A percentile compares a stretch with the other conserved stretches of the same genome.
Evolutionary conservation across 345 rosid species (phyloP).

Genomic region (Bruguiera gymnorhiza): DNA sequence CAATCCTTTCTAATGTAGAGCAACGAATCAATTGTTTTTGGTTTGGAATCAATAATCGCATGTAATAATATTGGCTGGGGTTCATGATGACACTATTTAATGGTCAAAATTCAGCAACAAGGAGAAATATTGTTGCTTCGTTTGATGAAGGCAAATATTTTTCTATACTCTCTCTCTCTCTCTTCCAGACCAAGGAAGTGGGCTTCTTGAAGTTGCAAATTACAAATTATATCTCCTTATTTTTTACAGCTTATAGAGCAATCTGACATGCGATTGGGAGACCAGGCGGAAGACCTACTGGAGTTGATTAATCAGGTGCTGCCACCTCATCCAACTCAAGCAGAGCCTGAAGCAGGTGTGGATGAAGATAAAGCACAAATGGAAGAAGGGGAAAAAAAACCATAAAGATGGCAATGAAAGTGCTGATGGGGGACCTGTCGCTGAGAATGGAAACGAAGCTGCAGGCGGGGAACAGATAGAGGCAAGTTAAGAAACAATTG

Average conservation of each 20-base stretch:
- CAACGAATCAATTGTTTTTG: too few species aligned
- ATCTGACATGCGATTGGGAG: constrained; percentile 30
- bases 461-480: constrained; percentile 5
- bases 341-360: constrained; percentile 10
- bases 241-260: constrained; percentile 36
- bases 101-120: not conserved
- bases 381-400: not conserved
- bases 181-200: not conserved
- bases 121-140: not conserved
- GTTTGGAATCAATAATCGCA: too few species aligned
- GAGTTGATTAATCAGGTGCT: constrained; percentile 25
- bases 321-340: constrained; percentile 26
- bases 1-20: too few species aligned
- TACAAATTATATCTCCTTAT: not conserved
- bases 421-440: not conserved
- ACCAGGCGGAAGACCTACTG: constrained; percentile 30
- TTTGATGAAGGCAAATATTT: not conserved
- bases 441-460: not conserved
- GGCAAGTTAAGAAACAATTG: not conserved
- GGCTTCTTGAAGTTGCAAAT: not conserved
- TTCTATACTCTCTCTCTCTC: not conserved
- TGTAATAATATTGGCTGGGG: not conserved
- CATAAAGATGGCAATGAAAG: not conserved
- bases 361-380: constrained; percentile 5
- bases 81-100: not conserved